These are phyloP conservation scores for Clathrus columnatus DNA, from an alignment of 768 basidiomycete genomes.

Conservation along the genomic window DNA sequence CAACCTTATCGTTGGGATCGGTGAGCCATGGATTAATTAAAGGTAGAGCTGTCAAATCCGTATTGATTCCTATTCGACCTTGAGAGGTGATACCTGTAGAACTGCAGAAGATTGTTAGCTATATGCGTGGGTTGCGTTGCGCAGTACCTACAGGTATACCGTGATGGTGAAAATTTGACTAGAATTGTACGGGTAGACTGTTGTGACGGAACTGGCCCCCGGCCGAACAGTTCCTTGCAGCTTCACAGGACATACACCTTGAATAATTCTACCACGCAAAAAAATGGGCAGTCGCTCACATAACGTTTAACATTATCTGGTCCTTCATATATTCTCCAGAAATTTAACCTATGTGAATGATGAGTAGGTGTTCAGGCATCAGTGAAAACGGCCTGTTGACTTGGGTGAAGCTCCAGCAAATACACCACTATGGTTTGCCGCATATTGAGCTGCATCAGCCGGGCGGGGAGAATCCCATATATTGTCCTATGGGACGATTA, in stretches of 20 bases:
- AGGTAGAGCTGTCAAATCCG: conserved; percentile 37
- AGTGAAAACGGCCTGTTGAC: conserved; percentile 19
- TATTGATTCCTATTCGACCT: conserved; percentile 52
- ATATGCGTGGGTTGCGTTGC: background rate
- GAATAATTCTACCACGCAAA: background rate
- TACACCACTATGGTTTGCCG: conserved; percentile 42
- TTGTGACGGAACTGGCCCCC: conserved; percentile 44
- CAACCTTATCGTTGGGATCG: conserved; percentile 46
- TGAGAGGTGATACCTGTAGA: conserved; percentile 54
- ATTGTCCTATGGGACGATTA: conserved; percentile 11
- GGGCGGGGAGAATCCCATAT: conserved; percentile 46
- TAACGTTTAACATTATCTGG: conserved; percentile 40
- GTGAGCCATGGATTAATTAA: conserved; percentile 50
- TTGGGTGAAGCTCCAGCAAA: conserved; percentile 49
- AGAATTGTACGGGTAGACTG: conserved; percentile 40
- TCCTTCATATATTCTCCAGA: conserved; percentile 47
- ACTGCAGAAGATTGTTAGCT: conserved; percentile 19
- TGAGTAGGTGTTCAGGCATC: background rate
- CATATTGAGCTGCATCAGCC: conserved; percentile 49
- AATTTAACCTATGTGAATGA: conserved; percentile 30
- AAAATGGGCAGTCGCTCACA: conserved; percentile 22
- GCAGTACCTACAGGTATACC: conserved; percentile 38
- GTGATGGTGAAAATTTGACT: conserved; percentile 57
- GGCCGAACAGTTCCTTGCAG: conserved; percentile 57
- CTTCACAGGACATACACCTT: conserved; percentile 19